A percentile compares a stretch with the other conserved stretches of the same genome.
phyloP scores from a whole-genome alignment of 1,284 basidiomycete species.

The Ceratobasidium sp. region DNA sequence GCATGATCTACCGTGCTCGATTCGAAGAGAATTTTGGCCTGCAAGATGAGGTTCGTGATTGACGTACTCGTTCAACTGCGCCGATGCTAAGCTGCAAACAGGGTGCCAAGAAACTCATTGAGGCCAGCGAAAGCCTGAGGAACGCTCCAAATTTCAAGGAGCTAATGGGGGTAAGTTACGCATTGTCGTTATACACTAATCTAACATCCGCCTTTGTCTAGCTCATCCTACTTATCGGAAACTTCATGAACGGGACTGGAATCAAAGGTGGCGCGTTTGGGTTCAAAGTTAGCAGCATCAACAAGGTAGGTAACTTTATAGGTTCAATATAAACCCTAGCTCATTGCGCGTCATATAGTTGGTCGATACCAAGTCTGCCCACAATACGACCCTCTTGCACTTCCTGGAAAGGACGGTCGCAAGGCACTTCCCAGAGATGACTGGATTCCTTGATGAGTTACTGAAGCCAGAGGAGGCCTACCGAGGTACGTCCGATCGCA shows the following conservation, averaged over 20 bases:
- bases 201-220: constrained; percentile 52
- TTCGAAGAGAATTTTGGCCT: constrained; percentile 86
- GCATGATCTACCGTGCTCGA: constrained; percentile 89
- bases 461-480: constrained; percentile 92
- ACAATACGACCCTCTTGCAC: constrained; percentile 93
- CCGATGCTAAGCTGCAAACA: constrained; percentile 53
- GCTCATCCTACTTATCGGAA: constrained; percentile 95
- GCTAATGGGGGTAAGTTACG: constrained; percentile 73
- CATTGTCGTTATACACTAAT: neutral
- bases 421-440: constrained; percentile 89
- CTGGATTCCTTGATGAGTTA: constrained; percentile 89
- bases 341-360: constrained; percentile 62
- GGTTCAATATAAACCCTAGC: neutral
- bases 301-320: constrained; percentile 71
- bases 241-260: constrained; percentile 98
- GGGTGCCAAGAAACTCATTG: constrained; percentile 82
- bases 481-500: constrained; percentile 69
- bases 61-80: constrained; percentile 38
- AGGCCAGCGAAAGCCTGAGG: constrained; percentile 79
- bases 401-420: constrained; percentile 92
- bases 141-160: constrained; percentile 87
- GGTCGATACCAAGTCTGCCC: constrained; percentile 96
- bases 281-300: constrained; percentile 97
- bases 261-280: constrained; percentile 97
- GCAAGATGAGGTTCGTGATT: constrained; percentile 59